Conservation (phyloP, 148 eudicot species). For the Pouteria glomerata region DNA sequence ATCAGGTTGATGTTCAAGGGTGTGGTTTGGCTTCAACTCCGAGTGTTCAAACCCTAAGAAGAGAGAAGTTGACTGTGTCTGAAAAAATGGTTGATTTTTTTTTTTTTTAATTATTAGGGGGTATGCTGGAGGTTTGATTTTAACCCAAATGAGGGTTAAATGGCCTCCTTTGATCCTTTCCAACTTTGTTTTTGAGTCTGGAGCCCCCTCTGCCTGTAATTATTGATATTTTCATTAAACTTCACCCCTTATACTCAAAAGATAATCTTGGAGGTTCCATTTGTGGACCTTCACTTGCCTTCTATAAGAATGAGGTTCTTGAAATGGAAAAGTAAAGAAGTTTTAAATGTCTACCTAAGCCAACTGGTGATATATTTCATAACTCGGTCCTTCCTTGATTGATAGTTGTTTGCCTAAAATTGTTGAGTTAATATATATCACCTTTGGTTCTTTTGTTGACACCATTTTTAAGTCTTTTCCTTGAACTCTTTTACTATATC, state of each 20-base stretch:
- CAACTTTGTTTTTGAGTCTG: neutral
- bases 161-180: neutral
- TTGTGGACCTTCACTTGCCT: neutral
- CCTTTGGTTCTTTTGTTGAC: neutral
- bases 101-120: neutral
- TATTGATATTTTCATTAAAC: neutral
- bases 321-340: neutral
- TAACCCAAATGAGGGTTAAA: neutral
- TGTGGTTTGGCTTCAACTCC: neutral
- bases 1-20: neutral
- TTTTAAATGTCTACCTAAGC: neutral
- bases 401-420: neutral
- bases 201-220: neutral
- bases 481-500: neutral
- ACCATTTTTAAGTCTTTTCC: neutral
- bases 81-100: neutral
- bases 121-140: neutral
- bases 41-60: neutral
- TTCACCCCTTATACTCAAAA: neutral
- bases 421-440: neutral
- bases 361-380: neutral
- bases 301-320: neutral
- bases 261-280: neutral
- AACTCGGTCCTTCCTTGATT: neutral
- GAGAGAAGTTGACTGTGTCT: neutral